phyloP scores from a whole-genome alignment of 768 basidiomycete genomes.

The Leccinum pellstonianum region DNA sequence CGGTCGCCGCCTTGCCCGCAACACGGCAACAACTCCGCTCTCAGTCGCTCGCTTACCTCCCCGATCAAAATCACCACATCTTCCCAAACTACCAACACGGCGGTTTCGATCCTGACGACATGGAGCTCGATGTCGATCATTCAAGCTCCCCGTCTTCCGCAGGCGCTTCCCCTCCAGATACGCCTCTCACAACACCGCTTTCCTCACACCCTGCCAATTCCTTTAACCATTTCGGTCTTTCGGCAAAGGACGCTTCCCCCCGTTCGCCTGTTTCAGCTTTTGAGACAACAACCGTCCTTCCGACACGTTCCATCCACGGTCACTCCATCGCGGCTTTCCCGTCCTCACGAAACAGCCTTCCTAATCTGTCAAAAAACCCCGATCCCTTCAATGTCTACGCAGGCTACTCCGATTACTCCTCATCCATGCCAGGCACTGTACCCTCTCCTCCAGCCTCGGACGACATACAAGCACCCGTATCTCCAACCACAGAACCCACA shows the following conservation, averaged over 20 bases:
- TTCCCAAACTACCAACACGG: constrained; percentile 35
- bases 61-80: constrained; percentile 26
- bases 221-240: constrained; percentile 31
- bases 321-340: constrained; percentile 36
- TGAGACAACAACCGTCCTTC: constrained; percentile 54
- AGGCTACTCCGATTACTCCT: constrained; percentile 64
- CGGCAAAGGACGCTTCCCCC: constrained; percentile 29
- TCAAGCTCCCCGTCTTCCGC: constrained; percentile 51
- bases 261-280: constrained; percentile 46
- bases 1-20: constrained; percentile 35
- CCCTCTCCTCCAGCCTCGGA: constrained; percentile 34
- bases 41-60: constrained; percentile 31
- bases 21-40: constrained; percentile 31
- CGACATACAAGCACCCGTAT: constrained; percentile 27
- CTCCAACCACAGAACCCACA: constrained; percentile 33
- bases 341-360: constrained; percentile 28
- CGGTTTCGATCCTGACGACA: constrained; percentile 72
- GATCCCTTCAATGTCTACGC: constrained; percentile 72
- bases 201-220: constrained; percentile 35
- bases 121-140: constrained; percentile 73
- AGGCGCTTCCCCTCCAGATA: constrained; percentile 40
- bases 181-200: constrained; percentile 43
- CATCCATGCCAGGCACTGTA: constrained; percentile 57
- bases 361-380: constrained; percentile 33
- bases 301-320: constrained; percentile 41